These are phyloP conservation scores for Smallanthus sonchifolius DNA, from an alignment of 129 eudicot genomes.

Conservation along the genomic window DNA sequence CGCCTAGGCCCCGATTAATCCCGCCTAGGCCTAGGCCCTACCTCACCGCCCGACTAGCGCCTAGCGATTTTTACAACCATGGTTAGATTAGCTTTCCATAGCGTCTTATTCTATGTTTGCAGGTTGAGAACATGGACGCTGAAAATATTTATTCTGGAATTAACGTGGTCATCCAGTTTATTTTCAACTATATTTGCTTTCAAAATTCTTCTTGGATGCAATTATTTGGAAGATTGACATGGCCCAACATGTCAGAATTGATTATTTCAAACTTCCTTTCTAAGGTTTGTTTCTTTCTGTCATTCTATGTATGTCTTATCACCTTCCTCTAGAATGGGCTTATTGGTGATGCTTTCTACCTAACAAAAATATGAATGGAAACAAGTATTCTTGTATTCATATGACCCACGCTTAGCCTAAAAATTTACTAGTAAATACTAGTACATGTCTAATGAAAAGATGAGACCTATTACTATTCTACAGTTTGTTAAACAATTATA, in stretches of 20 bases:
- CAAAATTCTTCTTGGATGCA: constrained; percentile 74
- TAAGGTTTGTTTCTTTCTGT: constrained; percentile 49
- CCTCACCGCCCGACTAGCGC: no score
- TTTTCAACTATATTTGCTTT: constrained; percentile 55
- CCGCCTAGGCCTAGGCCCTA: no score
- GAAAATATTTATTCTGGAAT: constrained; percentile 61
- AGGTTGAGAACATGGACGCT: constrained; percentile 56
- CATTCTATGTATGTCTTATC: constrained; percentile 1
- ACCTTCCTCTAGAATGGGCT: neutral
- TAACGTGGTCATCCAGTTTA: constrained; percentile 50
- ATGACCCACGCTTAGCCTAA: neutral
- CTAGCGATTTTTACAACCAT: no score
- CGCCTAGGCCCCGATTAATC: no score
- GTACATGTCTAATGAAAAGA: neutral
- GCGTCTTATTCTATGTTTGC: constrained; percentile 24
- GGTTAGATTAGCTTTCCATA: no score
- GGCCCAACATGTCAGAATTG: constrained; percentile 95
- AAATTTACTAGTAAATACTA: neutral
- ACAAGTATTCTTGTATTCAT: neutral
- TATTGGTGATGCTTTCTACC: constrained; percentile 1
- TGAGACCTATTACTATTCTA: neutral
- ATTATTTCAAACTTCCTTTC: constrained; percentile 83
- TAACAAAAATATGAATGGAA: constrained; percentile 12
- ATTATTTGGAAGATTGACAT: constrained; percentile 82
- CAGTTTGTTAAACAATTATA: neutral